A percentile compares a stretch with the other conserved stretches of the same genome.
phyloP scores from a whole-genome alignment of 148 eudicot genomes.

The Camellia sinensis region DNA sequence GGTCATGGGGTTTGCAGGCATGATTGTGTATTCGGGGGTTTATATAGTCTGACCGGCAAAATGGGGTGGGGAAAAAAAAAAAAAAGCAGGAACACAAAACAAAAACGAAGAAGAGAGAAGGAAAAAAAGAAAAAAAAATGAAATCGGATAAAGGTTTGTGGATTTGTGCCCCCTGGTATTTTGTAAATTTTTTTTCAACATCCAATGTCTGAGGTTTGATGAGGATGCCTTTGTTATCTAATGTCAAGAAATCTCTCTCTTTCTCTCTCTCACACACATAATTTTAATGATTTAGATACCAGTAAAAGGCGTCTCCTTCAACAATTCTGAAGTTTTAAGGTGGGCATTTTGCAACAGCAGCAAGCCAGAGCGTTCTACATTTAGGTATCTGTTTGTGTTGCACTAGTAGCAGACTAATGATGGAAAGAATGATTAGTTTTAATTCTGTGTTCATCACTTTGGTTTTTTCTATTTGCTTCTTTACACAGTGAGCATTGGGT shows the following conservation, averaged over 20 bases:
- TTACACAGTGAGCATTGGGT: conserved; percentile 79
- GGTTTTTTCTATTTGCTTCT: conserved; percentile 11
- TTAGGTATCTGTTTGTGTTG: conserved; percentile 44
- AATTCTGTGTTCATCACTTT: not conserved
- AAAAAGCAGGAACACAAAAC: too few relatives aligned
- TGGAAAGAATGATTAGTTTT: conserved; percentile 1
- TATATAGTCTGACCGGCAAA: too few relatives aligned
- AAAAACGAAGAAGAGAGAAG: too few relatives aligned
- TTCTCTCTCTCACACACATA: not conserved
- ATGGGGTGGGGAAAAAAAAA: too few relatives aligned
- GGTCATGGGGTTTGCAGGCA: not conserved
- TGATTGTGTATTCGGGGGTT: too few relatives aligned
- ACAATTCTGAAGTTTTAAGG: conserved; percentile 65
- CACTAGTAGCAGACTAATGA: not conserved
- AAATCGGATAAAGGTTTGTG: not conserved
- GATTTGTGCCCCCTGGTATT: not conserved
- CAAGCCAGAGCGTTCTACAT: conserved; percentile 75
- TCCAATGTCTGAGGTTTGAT: too few relatives aligned
- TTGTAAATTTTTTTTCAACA: not conserved
- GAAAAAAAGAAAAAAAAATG: not conserved
- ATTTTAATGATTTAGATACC: conserved; percentile 48
- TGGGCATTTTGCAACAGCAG: conserved; percentile 86
- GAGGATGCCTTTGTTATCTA: not conserved
- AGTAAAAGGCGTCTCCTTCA: conserved; percentile 60
- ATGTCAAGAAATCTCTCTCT: not conserved